Base-by-base conservation (phyloP, 768 basidiomycete genomes). In the Mrakia blollopis region DNA sequence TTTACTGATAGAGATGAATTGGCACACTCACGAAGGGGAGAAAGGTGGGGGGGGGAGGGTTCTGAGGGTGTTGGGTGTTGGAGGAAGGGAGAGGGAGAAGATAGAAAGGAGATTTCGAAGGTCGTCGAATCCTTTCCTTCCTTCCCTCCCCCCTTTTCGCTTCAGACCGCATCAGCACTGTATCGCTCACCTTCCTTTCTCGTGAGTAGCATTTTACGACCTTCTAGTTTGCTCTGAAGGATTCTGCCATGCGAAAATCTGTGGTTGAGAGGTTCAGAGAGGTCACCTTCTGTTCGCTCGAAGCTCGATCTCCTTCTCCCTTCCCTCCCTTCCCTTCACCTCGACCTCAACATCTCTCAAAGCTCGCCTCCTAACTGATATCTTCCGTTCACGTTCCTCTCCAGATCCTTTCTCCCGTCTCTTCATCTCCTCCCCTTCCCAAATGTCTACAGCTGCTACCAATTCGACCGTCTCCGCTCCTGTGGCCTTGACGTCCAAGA, bases 391-490 rank as follows among this genome's bases (percentile, higher is more conserved):
- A 9, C 57, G 0, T 57, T 5, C 28, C 57, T 18, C 10, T n/a
- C 8, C 57, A 57, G 10, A 72, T 21, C 72, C 14, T 11, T 11
- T 21, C 25, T 30, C 47, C 32, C 28, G 28, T 39, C 44, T 35
- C 39, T 1, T 35, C n/a, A 1, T 65, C 28, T n/a, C n/a, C n/a
- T n/a, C n/a, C n/a, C n/a, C 73, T 18, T 21, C 39, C 28, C 35
- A 30, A 41, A 73, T 68, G 71, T 62, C 76, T 39, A 73, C 76
- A 25, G 72, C 62, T 11, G 76, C 71, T n/a, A 77, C 76, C 8
- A 74, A 74, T 47, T 73, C 76, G 47, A 77, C 76, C 16, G 76
- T 77, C 35, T 73, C 71, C 23, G 76, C 76, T 44, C 71, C n/a
- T 2, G 25, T 77, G 30, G 35, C 50, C n/a, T 32, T 77, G 23